Base-by-base conservation (phyloP, 1,284 basidiomycete genomes). In the Schizophyllum commune region DNA sequence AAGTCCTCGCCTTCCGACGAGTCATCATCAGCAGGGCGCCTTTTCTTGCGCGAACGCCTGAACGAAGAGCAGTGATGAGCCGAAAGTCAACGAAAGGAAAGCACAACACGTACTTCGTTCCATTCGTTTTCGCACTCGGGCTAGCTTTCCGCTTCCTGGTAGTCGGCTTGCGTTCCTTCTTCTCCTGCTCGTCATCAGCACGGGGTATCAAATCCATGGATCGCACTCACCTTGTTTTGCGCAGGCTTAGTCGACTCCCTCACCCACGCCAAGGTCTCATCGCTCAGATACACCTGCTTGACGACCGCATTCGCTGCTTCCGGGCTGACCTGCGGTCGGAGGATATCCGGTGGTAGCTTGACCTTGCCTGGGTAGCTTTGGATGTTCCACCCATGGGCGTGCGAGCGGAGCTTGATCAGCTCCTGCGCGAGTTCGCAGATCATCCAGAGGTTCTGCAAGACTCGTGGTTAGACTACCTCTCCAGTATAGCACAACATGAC, bases 341-440 rank as follows among this genome's bases (percentile, higher is more conserved):
- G 84, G 60, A 98, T 92, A 71, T 98, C 95, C 6, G 79, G 71
- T 0, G 95, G 95, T 27, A 98, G 73, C 65, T 83, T 84, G 34
- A 96, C 76, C 69, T 89, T 89, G 27, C 88, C 91, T 0, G 92
- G 92, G 71, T 91, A 94, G 21, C 84, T 88, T 58, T 85, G 79
- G 6, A 98, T 75, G 2, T 81, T 82, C 94, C 96, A 98, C 3
- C 81, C 81, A 57, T 89, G 82, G 2, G 75, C 65, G 34, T 84
- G 80, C 0, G 92, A 88, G 20, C 84, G 81, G 0, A 77, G 75
- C 68, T 88, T 91, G 72, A 98, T 91, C 39, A 97, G 76, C 64
- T 93, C 84, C 73, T 97, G 92, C 0, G 95, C 88, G 4, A 99
- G 78, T 69, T 99, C 97, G 65, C 88, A 88, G 57, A 94, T 78